A percentile compares a stretch with the other conserved stretches of the same genome.
Evolutionary conservation across 2,329 filamentous ascomycete species (phyloP).

Genomic region (Thelonectria discophora): DNA sequence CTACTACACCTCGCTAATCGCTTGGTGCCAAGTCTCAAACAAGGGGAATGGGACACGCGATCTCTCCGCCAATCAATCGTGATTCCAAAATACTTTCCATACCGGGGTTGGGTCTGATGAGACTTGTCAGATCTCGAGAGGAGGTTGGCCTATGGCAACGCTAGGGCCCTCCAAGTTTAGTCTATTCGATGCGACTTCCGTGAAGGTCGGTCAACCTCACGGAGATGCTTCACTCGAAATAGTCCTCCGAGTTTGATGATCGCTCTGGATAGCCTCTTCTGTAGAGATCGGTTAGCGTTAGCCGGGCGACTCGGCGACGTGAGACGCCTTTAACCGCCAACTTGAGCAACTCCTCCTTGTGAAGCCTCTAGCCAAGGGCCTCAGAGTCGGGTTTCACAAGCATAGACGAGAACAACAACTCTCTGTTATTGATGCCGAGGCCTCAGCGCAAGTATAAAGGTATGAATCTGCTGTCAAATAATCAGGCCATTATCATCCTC

Average conservation of each 20-base stretch:
- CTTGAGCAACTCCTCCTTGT: neutral
- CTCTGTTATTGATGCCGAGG: neutral
- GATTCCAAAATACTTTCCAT: neutral
- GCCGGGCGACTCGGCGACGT: slow-evolving; percentile 7
- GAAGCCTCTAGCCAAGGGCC: neutral
- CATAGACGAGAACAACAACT: neutral
- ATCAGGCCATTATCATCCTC: neutral
- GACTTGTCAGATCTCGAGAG: slow-evolving; percentile 5
- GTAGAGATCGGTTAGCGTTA: slow-evolving; percentile 8
- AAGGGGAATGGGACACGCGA: neutral
- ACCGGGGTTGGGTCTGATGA: neutral
- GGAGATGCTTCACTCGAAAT: neutral
- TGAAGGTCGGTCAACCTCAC: neutral
- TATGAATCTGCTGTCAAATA: slow-evolving; percentile 11
- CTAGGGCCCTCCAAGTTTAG: slow-evolving; percentile 10
- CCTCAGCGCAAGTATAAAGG: slow-evolving; percentile 10
- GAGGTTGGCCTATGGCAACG: neutral
- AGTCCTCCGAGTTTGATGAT: slow-evolving; percentile 4
- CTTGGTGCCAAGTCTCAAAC: slow-evolving; percentile 12
- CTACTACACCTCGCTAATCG: neutral
- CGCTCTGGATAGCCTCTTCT: neutral
- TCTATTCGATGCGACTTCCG: slow-evolving; percentile 2
- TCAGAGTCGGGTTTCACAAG: neutral
- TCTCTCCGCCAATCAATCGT: neutral
- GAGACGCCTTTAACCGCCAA: neutral